These are phyloP conservation scores for Carex littledalei DNA, from an alignment of 176 grass and related monocot species.

Conservation along the genomic window DNA sequence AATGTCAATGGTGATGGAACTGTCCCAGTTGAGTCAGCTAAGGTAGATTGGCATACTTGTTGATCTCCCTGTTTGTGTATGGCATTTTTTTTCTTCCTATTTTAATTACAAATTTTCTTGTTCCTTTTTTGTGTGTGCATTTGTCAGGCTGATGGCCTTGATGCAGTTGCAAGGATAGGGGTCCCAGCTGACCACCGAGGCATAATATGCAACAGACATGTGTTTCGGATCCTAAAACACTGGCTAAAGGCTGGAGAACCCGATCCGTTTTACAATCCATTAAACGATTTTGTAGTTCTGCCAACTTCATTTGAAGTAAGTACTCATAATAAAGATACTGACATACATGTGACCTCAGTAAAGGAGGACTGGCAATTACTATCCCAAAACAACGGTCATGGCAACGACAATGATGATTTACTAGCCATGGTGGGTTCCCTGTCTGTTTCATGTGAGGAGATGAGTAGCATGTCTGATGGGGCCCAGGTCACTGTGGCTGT, in stretches of 20 bases:
- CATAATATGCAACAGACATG: conserved; percentile 49
- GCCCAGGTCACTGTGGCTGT: conserved; percentile 38
- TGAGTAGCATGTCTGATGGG: conserved; percentile 31
- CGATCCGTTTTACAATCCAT: conserved; percentile 77
- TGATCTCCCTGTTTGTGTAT: neutral
- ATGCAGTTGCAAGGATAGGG: conserved; percentile 64
- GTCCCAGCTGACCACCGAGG: conserved; percentile 85
- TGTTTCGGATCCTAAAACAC: conserved; percentile 67
- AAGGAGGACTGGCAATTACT: conserved; percentile 85
- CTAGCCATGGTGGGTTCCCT: conserved; percentile 42
- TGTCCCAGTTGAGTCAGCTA: conserved; percentile 85
- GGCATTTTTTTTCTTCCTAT: neutral
- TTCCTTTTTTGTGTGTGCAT: neutral
- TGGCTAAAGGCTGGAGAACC: conserved; percentile 71
- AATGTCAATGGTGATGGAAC: conserved; percentile 90
- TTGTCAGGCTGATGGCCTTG: conserved; percentile 56
- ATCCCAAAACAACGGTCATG: conserved; percentile 15
- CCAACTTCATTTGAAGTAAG: conserved; percentile 57
- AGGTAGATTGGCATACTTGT: conserved; percentile 33
- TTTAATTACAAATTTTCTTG: neutral
- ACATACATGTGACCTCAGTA: conserved; percentile 32
- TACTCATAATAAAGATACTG: conserved; percentile 30
- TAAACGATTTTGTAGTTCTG: conserved; percentile 75
- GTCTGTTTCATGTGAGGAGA: conserved; percentile 29
- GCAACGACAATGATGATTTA: conserved; percentile 33